These are phyloP conservation scores for Gastrolobium villosum DNA, from an alignment of 306 rosid genomes.

Conservation along the genomic window DNA sequence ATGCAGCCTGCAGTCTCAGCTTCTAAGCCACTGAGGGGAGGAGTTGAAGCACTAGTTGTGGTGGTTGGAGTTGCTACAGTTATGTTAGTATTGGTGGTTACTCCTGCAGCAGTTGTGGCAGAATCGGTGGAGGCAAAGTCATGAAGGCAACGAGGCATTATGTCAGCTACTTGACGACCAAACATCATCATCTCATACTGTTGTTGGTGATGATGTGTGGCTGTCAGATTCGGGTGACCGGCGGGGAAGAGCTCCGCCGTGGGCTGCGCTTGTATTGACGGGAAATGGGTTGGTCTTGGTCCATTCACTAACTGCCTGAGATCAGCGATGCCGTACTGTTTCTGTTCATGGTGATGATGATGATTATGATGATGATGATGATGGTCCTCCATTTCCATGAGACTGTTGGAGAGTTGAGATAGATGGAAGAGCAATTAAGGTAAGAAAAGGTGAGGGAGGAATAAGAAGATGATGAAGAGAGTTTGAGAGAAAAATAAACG, in stretches of 20 bases:
- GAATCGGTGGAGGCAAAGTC: slow-evolving; percentile 68
- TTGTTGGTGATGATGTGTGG: slow-evolving; percentile 42
- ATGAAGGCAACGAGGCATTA: slow-evolving; percentile 61
- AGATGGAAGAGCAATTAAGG: not conserved
- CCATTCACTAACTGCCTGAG: slow-evolving; percentile 76
- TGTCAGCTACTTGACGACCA: slow-evolving; percentile 60
- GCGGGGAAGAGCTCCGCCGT: slow-evolving; percentile 69
- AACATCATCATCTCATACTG: slow-evolving; percentile 82
- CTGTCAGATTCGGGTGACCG: slow-evolving; percentile 53
- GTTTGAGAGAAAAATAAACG: not conserved
- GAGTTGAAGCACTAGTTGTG: slow-evolving; percentile 62
- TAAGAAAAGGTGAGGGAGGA: not conserved
- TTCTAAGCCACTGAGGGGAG: slow-evolving; percentile 70
- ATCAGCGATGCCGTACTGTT: slow-evolving; percentile 66
- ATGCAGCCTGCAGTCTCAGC: slow-evolving; percentile 60
- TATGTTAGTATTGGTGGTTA: slow-evolving; percentile 12
- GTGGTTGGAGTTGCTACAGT: slow-evolving; percentile 45
- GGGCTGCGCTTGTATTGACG: slow-evolving; percentile 54
- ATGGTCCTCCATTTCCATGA: slow-evolving; percentile 87
- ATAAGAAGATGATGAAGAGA: not conserved
- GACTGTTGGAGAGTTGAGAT: slow-evolving; percentile 5
- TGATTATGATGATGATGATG: slow-evolving; percentile 47
- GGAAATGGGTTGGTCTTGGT: slow-evolving; percentile 57
- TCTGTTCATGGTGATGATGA: slow-evolving; percentile 44
- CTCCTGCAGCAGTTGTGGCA: slow-evolving; percentile 23